A percentile compares a stretch with the other conserved stretches of the same genome.
Evolutionary conservation across 176 grass and related monocot genomes (phyloP).

Genomic region (Saccharum spontaneum): DNA sequence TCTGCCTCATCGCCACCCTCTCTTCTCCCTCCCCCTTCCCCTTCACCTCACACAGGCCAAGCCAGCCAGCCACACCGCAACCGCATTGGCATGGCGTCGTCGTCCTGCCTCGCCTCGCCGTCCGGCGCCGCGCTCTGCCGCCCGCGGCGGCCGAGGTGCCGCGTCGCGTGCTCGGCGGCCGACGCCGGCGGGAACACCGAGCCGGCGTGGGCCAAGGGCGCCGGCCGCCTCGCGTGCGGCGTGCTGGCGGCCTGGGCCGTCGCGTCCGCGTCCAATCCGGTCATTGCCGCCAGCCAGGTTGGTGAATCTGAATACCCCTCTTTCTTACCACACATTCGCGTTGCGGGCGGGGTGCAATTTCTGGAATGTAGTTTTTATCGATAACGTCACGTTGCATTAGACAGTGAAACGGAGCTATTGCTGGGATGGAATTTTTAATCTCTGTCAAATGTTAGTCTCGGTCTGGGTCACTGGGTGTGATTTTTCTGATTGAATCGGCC

Average conservation of each 20-base stretch:
- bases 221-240: slow-evolving; percentile 73
- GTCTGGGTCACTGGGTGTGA: neutral
- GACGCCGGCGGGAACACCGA: neutral
- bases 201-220: slow-evolving; percentile 16
- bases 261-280: slow-evolving; percentile 56
- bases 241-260: slow-evolving; percentile 75
- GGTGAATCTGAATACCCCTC: neutral
- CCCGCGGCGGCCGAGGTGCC: slow-evolving; percentile 17
- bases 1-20: neutral
- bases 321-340: neutral
- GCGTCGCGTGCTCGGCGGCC: slow-evolving; percentile 39
- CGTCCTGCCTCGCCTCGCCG: slow-evolving; percentile 51
- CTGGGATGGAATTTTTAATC: neutral
- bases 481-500: neutral
- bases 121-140: neutral
- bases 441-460: neutral
- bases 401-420: neutral
- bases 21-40: neutral
- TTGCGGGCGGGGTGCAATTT: neutral
- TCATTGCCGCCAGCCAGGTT: slow-evolving; percentile 79
- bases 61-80: neutral
- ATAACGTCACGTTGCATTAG: neutral
- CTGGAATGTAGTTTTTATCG: neutral
- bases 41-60: neutral
- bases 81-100: slow-evolving; percentile 34